These are phyloP conservation scores for Dendrobium huoshanense DNA, from an alignment of 106 monocot genomes.

Conservation along the genomic window DNA sequence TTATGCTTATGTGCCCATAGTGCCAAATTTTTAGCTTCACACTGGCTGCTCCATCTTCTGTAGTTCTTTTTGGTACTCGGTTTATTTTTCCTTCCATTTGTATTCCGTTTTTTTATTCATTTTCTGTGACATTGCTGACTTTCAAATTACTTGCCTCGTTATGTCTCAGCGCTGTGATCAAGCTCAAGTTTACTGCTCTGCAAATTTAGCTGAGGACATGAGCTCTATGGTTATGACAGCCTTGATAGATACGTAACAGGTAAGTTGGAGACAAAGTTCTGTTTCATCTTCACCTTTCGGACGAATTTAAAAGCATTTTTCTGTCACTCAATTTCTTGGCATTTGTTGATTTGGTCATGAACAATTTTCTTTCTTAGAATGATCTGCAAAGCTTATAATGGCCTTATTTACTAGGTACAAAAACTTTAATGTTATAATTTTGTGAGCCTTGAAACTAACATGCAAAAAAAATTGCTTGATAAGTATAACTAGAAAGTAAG, in stretches of 20 bases:
- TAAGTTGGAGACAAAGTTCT: background rate
- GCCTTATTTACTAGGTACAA: background rate
- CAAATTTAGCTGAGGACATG: background rate
- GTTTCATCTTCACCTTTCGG: background rate
- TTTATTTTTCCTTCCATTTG: background rate
- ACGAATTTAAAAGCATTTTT: background rate
- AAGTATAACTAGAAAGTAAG: too few relatives aligned
- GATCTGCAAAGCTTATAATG: background rate
- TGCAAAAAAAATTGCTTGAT: too few relatives aligned
- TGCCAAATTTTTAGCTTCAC: slow-evolving; percentile 19
- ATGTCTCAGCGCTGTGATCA: background rate
- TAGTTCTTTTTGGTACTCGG: background rate
- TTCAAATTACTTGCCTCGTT: background rate
- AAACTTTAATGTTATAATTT: background rate
- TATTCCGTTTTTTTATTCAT: background rate
- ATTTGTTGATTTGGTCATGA: too few relatives aligned
- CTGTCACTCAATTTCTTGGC: too few relatives aligned
- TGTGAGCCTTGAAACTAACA: too few relatives aligned
- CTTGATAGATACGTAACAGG: background rate
- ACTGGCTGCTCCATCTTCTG: slow-evolving; percentile 11
- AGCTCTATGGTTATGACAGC: background rate
- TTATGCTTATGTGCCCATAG: slow-evolving; percentile 34
- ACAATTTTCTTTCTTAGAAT: background rate
- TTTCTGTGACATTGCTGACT: background rate
- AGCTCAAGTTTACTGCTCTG: background rate